Evolutionary conservation across 805 yeast species (phyloP).

Genomic region (Tetrapisispora arboricola): DNA sequence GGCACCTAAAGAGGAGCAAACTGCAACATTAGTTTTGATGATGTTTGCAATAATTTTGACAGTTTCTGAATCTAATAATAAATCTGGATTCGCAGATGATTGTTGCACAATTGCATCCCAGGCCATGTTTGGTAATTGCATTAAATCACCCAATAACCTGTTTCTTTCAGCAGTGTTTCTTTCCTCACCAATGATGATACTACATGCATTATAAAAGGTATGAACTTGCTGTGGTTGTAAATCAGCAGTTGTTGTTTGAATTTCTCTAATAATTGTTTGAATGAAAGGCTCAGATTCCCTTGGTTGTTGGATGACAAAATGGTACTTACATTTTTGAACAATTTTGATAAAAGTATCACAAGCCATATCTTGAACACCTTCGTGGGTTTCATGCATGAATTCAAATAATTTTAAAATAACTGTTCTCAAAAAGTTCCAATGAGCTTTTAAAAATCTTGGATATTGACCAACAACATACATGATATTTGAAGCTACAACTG

Average conservation of each 20-base stretch:
- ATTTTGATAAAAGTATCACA: conserved; percentile 97
- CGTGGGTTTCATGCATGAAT: conserved; percentile 99
- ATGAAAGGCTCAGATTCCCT: conserved; percentile 86
- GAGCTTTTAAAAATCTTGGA: conserved; percentile 94
- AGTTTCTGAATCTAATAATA: conserved; percentile 68
- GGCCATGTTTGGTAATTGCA: conserved; percentile 88
- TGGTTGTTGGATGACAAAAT: conserved; percentile 79
- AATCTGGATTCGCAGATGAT: conserved; percentile 72
- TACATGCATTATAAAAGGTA: conserved; percentile 96
- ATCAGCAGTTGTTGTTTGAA: conserved; percentile 81
- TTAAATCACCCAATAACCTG: conserved; percentile 61
- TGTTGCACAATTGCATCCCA: conserved; percentile 85
- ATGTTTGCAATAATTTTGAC: conserved; percentile 90
- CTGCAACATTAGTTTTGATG: conserved; percentile 90
- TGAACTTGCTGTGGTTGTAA: conserved; percentile 96
- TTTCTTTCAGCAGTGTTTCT: conserved; percentile 58
- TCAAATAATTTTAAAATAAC: conserved; percentile 93
- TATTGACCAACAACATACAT: conserved; percentile 99
- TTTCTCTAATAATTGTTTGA: conserved; percentile 74
- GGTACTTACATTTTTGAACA: conserved; percentile 88
- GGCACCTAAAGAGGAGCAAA: conserved; percentile 89
- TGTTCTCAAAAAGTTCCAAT: conserved; percentile 94
- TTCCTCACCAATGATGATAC: conserved; percentile 84
- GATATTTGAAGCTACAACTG: conserved; percentile 98
- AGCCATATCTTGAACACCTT: conserved; percentile 99